These are phyloP conservation scores for Fraxinus albicans DNA, from an alignment of 305 asterid species.

Conservation along the genomic window DNA sequence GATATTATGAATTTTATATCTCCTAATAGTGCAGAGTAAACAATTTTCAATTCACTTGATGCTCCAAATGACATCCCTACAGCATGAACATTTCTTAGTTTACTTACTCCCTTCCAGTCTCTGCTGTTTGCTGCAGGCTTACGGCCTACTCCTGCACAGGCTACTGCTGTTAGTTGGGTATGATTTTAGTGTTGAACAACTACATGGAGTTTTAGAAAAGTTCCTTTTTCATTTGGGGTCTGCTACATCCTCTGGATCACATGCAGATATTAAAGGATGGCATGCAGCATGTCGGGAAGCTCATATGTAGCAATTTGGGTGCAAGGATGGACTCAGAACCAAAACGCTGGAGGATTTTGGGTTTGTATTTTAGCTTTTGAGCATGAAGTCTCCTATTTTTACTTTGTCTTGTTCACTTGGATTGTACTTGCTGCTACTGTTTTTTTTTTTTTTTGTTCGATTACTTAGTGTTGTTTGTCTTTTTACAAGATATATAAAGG, in stretches of 20 bases:
- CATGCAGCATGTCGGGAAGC: constrained; percentile 94
- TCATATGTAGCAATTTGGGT: constrained; percentile 93
- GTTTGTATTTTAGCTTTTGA: constrained; percentile 40
- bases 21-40: neutral
- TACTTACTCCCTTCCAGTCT: constrained; percentile 76
- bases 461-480: constrained; percentile 13
- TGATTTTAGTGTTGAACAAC: constrained; percentile 20
- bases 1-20: constrained; percentile 5
- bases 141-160: constrained; percentile 98
- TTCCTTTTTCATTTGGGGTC: constrained; percentile 10
- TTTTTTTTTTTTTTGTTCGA: neutral
- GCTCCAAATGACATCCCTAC: constrained; percentile 21
- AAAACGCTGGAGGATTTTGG: constrained; percentile 87
- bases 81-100: constrained; percentile 25
- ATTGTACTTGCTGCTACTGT: neutral
- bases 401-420: neutral
- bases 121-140: constrained; percentile 97
- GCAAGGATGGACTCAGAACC: constrained; percentile 99
- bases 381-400: neutral
- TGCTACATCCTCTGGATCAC: constrained; percentile 22
- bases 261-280: constrained; percentile 90
- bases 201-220: constrained; percentile 1
- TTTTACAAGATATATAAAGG: constrained; percentile 14
- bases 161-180: constrained; percentile 99
- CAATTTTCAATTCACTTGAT: constrained; percentile 16